A percentile compares a stretch with the other conserved stretches of the same genome.
Conservation (phyloP, 306 rosid genomes). For the Sicyos edulis region DNA sequence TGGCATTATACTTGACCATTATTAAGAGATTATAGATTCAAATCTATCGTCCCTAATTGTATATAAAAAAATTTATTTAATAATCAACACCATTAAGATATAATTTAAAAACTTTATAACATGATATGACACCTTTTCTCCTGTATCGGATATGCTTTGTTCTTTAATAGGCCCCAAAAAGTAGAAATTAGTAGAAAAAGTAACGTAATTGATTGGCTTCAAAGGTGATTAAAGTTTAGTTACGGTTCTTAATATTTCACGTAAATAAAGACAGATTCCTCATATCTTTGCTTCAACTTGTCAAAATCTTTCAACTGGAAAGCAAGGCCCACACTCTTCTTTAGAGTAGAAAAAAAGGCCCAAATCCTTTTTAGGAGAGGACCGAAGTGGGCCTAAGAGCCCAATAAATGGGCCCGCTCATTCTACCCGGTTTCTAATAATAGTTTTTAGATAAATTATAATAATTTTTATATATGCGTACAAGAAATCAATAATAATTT, state of each 20-base stretch:
- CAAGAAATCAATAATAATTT: no score
- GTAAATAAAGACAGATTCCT: background rate
- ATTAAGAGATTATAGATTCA: no score
- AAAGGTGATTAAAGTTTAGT: background rate
- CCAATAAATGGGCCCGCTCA: conserved; percentile 8
- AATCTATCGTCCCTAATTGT: no score
- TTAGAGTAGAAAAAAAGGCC: background rate
- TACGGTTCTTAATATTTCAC: background rate
- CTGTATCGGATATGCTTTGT: background rate
- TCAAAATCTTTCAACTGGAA: background rate
- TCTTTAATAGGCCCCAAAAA: background rate
- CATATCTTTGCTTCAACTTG: background rate
- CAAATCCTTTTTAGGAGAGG: background rate
- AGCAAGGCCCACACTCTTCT: background rate
- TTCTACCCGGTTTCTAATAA: background rate
- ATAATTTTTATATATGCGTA: no score
- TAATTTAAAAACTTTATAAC: background rate
- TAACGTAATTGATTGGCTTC: background rate
- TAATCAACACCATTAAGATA: no score
- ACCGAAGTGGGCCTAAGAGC: background rate
- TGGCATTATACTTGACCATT: no score
- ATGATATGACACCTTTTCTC: background rate
- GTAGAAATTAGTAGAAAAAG: background rate
- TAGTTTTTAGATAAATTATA: background rate
- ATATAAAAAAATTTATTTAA: no score